phyloP scores from a whole-genome alignment of 2,329 filamentous ascomycete species.

The Spiromastix sp. region DNA sequence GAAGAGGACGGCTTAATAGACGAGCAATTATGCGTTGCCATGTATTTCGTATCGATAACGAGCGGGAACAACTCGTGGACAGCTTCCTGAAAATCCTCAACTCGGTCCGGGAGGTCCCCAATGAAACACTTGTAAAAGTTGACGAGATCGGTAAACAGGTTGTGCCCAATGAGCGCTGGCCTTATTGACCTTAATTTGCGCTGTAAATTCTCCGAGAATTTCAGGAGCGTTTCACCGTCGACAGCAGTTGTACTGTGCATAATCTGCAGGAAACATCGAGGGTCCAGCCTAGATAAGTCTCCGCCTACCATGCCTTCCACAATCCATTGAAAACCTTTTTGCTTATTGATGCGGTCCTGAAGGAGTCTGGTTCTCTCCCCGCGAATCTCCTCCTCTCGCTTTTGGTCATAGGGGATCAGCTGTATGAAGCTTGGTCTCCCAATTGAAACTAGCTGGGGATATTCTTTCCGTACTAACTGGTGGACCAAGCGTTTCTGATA shows the following conservation, averaged over 20 bases:
- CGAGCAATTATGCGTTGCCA: conserved; percentile 45
- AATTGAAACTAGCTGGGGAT: conserved; percentile 29
- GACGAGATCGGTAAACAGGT: conserved; percentile 53
- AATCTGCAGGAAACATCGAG: conserved; percentile 21
- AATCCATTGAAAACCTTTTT: conserved; percentile 38
- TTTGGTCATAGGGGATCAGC: conserved; percentile 27
- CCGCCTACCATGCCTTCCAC: conserved; percentile 35
- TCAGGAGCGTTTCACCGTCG: conserved; percentile 13
- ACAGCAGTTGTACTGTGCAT: conserved; percentile 11
- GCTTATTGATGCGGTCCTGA: conserved; percentile 21
- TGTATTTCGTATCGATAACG: conserved; percentile 54
- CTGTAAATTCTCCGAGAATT: conserved; percentile 24
- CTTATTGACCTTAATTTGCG: conserved; percentile 34
- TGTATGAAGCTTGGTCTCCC: conserved; percentile 30
- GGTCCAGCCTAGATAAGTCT: conserved; percentile 26
- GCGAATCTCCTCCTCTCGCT: conserved; percentile 23
- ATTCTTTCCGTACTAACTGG: conserved; percentile 56
- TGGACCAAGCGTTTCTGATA: conserved; percentile 58
- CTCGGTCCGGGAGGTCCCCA: conserved; percentile 44
- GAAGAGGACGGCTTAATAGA: conserved; percentile 38
- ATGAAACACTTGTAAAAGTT: conserved; percentile 52
- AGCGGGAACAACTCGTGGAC: conserved; percentile 46
- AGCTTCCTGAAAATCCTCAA: conserved; percentile 42
- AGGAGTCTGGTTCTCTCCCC: conserved; percentile 19
- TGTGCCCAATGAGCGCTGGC: conserved; percentile 50